Evolutionary conservation across 106 monocot species (phyloP), one percentile per base, ranked within the genome.

Genomic region (Dendrobium catenatum): DNA sequence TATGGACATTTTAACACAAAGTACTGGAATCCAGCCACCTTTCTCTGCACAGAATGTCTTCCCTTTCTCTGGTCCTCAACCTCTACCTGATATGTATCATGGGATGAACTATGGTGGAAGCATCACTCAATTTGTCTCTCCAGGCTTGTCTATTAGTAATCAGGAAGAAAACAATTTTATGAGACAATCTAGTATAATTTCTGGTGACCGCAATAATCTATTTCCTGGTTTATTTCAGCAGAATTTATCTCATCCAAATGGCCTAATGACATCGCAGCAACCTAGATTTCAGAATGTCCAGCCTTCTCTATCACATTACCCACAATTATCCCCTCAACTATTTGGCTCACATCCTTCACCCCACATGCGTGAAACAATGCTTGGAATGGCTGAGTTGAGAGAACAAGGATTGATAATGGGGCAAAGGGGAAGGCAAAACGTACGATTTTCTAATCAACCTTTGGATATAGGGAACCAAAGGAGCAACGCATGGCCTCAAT

Each of bases 201-300:
- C 77, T 6, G 86, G 79, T 8, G 89, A 87, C 55, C 82, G 80
- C n/a, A 43, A 75, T 4, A 83, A 79, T 48, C 31, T 80, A 26
- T 66, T 86, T 18, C 81, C 87, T 42, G 82, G 79, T 80, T 76
- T 86, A 72, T 75, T 90, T 11, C 88, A 84, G 51, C 86, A 86
- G 76, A 91, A 90, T 6, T 58, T 89, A 16, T 79, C 75, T 78
- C 85, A 87, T 76, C 74, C 80, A 43, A 89, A 83, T 86, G 83
- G 86, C 66, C 75, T 86, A 47, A 72, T 88, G 68, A 67, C 81
- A 6, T 77, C 85, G 0, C 87, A 88, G 24, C 83, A 84, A 33
- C 83, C 72, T 31, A 73, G 78, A 78, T 19, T 83, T 49, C 80
- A 51, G 16, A 82, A 81, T 80, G 8, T 80, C 47, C 88, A 85